Base-by-base conservation (phyloP, 192 early-diverging fungal species). In the Neocallimastix lanati region DNA sequence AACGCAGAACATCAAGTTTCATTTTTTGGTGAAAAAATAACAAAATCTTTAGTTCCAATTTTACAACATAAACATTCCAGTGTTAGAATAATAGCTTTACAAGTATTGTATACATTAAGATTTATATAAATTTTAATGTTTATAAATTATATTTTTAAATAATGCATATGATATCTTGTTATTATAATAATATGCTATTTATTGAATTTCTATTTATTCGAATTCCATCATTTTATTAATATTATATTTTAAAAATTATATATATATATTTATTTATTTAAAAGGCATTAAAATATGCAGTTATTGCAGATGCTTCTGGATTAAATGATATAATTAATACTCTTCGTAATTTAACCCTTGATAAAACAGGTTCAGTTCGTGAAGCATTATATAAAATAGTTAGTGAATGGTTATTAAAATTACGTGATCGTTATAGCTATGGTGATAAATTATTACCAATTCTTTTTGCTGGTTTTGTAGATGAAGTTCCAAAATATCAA, bases 31-130 rank as follows among this genome's bases (percentile, higher is more conserved):
- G 82, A 80, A 27, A 50, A 82, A 28, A 40, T 90, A 15, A 79
- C 82, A 15, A 87, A 90, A 80, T 76, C 80, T 12, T 67, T 90
- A 28, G 33, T 84, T 16, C 84, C 87, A 25, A 78, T 79, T 33
- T 83, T 90, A 9, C 80, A 81, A 33, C 86, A 90, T 83, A 80
- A 86, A 7, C 89, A 90, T 79, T 85, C 87, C 12, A 85, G 80
- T 76, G 88, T 90, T 12, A 80, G 89, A 28, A 82, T 37, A 16
- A 27, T 77, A 21, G 86, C 80, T 15, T 27, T 86, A 11, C 79
- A 86, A 28, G 84, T 86, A 40, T 12, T 80, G n/a, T n/a, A n/a
- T n/a, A n/a, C n/a, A n/a, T n/a, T n/a, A n/a, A n/a, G n/a, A n/a
- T n/a, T n/a, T n/a, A n/a, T n/a, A n/a, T n/a, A n/a, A n/a, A n/a